Base-by-base conservation (phyloP, 371 early-diverging fungal genomes). In the Mortierella sp. region DNA sequence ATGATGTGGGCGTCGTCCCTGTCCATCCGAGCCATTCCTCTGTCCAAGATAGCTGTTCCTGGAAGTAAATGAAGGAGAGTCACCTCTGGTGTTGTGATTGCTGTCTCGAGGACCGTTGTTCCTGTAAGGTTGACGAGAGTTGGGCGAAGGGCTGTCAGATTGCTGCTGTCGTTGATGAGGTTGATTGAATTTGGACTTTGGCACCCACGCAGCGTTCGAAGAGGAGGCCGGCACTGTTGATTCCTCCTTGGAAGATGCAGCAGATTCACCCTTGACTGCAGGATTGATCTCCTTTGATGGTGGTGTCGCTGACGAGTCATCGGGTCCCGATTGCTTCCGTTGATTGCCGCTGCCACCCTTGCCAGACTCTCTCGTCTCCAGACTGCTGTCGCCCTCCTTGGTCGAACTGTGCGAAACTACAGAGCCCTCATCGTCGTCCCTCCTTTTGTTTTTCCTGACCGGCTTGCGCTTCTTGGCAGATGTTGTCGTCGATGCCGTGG, bases 381-480 rank as follows among this genome's bases (percentile, higher is more conserved):
- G 26, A n/a, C 66, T 24, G 40, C 11, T 43, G 9, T 66, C 64
- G 44, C 45, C 43, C 16, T 72, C 73, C 66, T 58, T 76, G 13
- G 52, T 22, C n/a, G 76, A 69, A 41, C 70, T 34, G 10, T 41
- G 63, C 22, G 76, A 68, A 4, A 39, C 64, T 26, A 53, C 61
- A 3, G 76, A 73, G 8, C 13, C 40, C 9, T 70, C 80, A 24
- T 72, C 76, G 37, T 73, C 80, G 22, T 80, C 80, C 9, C 22
- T 65, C 45, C 66, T 80, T 47, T 55, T 76, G 52, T 55, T 61
- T 8, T 68, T 73, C 37, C 66, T 61, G 40, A 1, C 40, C 1
- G 73, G 34, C 58, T 80, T 76, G 55, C 70, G 81, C 29, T 76
- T 76, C 74, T 71, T 67, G 58, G 66, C 29, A 7, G 66, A 43